Conservation (phyloP, 805 yeast species). For the Zygosaccharomyces kombuchaensis region DNA sequence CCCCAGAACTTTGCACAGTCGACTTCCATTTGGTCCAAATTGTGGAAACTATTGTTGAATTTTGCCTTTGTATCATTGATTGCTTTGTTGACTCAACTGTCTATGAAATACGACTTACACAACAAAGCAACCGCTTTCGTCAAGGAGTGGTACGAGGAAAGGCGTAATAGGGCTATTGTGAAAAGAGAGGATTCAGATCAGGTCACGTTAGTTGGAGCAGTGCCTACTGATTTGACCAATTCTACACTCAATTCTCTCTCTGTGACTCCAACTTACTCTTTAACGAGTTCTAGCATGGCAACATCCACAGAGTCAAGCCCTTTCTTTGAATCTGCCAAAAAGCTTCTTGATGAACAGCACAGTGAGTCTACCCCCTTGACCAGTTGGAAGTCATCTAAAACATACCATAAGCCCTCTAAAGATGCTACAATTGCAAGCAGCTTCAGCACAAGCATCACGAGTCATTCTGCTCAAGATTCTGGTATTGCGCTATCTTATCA, state of each 20-base stretch:
- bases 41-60: conserved; percentile 25
- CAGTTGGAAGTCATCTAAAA: not conserved
- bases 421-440: not conserved
- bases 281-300: not conserved
- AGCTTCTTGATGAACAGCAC: not conserved
- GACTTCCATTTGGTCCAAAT: conserved; percentile 20
- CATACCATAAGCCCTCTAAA: not conserved
- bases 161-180: conserved; percentile 16
- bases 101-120: conserved; percentile 26
- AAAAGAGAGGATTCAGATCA: conserved; percentile 17
- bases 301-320: not conserved
- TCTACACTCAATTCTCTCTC: not conserved
- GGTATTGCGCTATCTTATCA: too few species aligned
- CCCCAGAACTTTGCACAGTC: conserved; percentile 47
- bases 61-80: conserved; percentile 24
- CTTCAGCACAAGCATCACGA: not conserved
- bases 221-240: not conserved
- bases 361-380: not conserved
- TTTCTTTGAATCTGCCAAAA: not conserved
- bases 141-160: conserved; percentile 17
- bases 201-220: conserved; percentile 15
- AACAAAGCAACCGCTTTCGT: conserved; percentile 16
- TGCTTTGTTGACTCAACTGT: conserved; percentile 23
- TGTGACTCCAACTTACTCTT: conserved; percentile 1
- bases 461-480: not conserved